phyloP scores from a whole-genome alignment of 345 rosid species.

The Rhodamnia rubescens region DNA sequence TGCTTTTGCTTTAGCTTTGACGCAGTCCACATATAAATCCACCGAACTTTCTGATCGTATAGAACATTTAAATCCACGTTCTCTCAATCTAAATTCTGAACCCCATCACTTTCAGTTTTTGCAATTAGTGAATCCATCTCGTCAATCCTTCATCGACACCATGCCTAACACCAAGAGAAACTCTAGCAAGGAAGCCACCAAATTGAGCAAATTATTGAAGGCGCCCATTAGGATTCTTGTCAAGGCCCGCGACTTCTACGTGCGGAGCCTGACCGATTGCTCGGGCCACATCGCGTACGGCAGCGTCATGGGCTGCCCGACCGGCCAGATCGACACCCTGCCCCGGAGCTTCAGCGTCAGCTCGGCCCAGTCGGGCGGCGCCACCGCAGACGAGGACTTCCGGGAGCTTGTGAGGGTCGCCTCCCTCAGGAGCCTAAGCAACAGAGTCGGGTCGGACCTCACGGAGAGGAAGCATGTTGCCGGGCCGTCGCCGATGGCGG shows the following conservation, averaged over 20 bases:
- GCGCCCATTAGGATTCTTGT: slow-evolving; percentile 31
- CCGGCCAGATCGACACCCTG: slow-evolving; percentile 22
- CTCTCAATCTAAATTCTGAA: neutral
- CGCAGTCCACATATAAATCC: neutral
- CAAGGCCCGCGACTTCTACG: slow-evolving; percentile 44
- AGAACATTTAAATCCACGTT: neutral
- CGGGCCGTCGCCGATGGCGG: neutral
- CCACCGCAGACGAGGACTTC: slow-evolving; percentile 6
- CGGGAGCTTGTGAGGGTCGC: slow-evolving; percentile 45
- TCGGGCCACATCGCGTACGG: slow-evolving; percentile 31
- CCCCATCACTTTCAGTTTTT: neutral
- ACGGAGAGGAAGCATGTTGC: neutral
- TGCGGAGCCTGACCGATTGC: slow-evolving; percentile 45
- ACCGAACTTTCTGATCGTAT: neutral
- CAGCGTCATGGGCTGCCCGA: slow-evolving; percentile 25
- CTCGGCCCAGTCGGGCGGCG: slow-evolving; percentile 11
- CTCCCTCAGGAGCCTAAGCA: slow-evolving; percentile 20
- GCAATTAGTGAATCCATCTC: neutral
- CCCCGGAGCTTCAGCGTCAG: slow-evolving; percentile 44
- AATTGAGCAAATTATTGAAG: slow-evolving; percentile 20
- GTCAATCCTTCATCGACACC: neutral
- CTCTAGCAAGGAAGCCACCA: slow-evolving; percentile 1
- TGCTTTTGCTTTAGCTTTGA: neutral
- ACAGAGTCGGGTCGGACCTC: neutral
- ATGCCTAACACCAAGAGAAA: neutral